These are phyloP conservation scores for Coniochaeta ligniaria DNA, from an alignment of 2,329 filamentous ascomycete genomes.

Conservation along the genomic window DNA sequence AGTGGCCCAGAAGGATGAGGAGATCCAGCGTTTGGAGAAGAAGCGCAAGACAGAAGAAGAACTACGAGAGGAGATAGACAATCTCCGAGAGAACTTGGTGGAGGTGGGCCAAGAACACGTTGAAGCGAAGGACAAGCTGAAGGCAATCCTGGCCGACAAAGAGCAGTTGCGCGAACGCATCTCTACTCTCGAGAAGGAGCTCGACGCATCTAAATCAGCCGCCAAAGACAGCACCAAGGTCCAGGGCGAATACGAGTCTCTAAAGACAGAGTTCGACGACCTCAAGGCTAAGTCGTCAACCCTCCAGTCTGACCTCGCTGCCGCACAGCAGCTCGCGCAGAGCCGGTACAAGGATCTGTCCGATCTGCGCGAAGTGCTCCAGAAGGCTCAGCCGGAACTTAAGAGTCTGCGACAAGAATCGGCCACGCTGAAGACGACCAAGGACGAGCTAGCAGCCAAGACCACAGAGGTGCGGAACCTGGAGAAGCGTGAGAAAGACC, in stretches of 20 bases:
- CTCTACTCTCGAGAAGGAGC: slow-evolving; percentile 62
- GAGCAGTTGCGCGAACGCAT: slow-evolving; percentile 56
- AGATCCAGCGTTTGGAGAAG: slow-evolving; percentile 63
- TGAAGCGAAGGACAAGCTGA: slow-evolving; percentile 69
- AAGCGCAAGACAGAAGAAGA: slow-evolving; percentile 71
- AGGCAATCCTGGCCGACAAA: slow-evolving; percentile 66
- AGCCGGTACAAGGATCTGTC: slow-evolving; percentile 82
- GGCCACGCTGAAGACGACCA: slow-evolving; percentile 63
- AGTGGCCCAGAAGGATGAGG: slow-evolving; percentile 58
- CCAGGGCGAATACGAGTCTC: slow-evolving; percentile 49
- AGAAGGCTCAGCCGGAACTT: slow-evolving; percentile 82
- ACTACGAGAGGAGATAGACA: slow-evolving; percentile 78
- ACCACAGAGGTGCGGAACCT: slow-evolving; percentile 61
- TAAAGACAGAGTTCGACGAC: slow-evolving; percentile 53
- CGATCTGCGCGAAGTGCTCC: slow-evolving; percentile 69
- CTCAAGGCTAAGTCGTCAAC: slow-evolving; percentile 62
- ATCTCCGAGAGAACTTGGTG: slow-evolving; percentile 70
- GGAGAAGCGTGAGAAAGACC: slow-evolving; percentile 75
- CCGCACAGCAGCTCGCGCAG: slow-evolving; percentile 79
- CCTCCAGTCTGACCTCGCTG: slow-evolving; percentile 76
- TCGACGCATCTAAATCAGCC: slow-evolving; percentile 31
- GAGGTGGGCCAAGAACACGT: slow-evolving; percentile 78
- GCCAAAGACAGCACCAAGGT: slow-evolving; percentile 42
- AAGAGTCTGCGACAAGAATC: slow-evolving; percentile 72
- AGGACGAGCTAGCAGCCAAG: slow-evolving; percentile 61